Base-by-base conservation (phyloP, 2,329 filamentous ascomycete genomes). In the Aspergillus sp. region DNA sequence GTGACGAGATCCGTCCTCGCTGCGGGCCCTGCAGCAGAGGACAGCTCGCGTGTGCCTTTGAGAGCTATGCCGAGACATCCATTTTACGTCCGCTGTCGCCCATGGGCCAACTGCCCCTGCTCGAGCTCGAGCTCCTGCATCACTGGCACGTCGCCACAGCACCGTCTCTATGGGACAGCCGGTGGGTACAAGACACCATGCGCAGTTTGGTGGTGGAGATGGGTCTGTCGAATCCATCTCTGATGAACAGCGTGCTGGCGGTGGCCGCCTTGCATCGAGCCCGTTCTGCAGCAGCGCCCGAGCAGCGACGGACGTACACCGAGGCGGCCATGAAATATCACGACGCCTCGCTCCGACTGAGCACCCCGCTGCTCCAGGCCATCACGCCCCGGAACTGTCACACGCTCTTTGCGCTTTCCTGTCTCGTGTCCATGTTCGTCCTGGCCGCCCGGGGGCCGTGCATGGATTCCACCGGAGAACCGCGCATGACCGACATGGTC, bases 161-260 rank as follows among this genome's bases (percentile, higher is more conserved):
- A 3, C 19, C 42, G 1, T 54, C 49, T 2, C 17, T 58, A 21
- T 46, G 45, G 1, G 23, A 44, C 13, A 43, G 17, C 2, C 34
- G 29, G 13, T 19, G 45, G 3, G 25, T 50, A 5, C 21, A 50
- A 16, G 49, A 51, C 7, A 21, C 57, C 4, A 29, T 57, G 11
- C 52, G 51, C 5, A 41, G 32, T 10, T 45, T 40, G n/a, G 47
- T 57, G 10, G 54, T 51, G 1, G 47, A 50, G 14, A 31, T 47
- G 42, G 56, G 47, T 1, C 34, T 58, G 13, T 31, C 46, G 1
- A 21, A 50, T 21, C 54, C 49, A 10, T 57, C 57, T 21, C 41
- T 58, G 1, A 57, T 58, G 56, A 49, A 54, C 41, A 49, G 54
- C n/a, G 5, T 58, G 2, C 34, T 58, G 17, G 54, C 52, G 6